Base-by-base conservation (phyloP, 768 basidiomycete species). In the Mycena belliarum region DNA sequence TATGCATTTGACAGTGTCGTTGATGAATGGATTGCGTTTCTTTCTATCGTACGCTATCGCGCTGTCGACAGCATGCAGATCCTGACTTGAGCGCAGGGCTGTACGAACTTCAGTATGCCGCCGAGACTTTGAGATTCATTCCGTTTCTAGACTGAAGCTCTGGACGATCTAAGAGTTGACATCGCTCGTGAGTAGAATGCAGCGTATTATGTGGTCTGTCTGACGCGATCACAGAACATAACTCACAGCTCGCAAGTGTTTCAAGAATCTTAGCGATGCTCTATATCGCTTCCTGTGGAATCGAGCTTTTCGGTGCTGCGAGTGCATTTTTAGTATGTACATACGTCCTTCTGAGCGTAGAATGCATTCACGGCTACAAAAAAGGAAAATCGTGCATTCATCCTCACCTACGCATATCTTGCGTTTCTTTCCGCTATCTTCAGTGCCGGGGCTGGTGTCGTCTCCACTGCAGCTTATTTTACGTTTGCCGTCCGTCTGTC, bases 401-500 rank as follows among this genome's bases (percentile, higher is more conserved):
- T 72, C 40, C 68, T 68, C 47, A n/a, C 24, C 29, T 55, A 55
- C 24, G 46, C 63, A 6, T 57, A 67, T 42, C 59, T 61, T 28
- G 37, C 76, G 20, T 69, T 76, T 66, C 46, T 75, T 26, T 71
- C 75, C 20, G 73, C 74, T 18, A 51, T 75, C 37, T 59, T 77
- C 16, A 70, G 75, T 24, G 73, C 71, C 1, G 65, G 67, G 7
- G 72, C 75, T 15, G 75, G 75, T 12, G 69, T 76, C 50, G 50
- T 77, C 16, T 65, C 66, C 1, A 72, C 74, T 16, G 61, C 74
- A 14, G 65, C 74, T n/a, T 79, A 78, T 56, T 78, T 76, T 61
- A 59, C 68, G 23, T 71, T 74, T 29, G 69, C 74, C 23, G 76
- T 77, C 55, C 40, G 77, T 71, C 33, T 29, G 12, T 15, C n/a